Percentiles rank a stretch among this genome's conserved stretches.
Evolutionary conservation across 176 grass and related monocot genomes (phyloP).

Genomic region (Aegilops speltoides): DNA sequence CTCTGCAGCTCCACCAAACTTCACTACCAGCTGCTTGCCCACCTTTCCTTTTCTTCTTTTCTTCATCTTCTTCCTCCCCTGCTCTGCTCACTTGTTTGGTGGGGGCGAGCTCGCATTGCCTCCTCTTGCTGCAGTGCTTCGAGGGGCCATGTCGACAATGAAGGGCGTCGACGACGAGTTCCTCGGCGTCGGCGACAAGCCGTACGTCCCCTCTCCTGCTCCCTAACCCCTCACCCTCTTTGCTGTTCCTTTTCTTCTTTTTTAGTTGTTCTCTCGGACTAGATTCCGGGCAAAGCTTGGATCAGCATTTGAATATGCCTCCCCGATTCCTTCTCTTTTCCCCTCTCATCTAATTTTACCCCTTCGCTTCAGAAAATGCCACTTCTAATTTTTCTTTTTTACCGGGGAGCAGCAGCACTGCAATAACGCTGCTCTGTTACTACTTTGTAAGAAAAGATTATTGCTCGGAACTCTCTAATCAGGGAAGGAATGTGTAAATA

Average conservation of each 20-base stretch:
- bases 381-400: neutral
- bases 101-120: constrained; percentile 10
- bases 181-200: constrained; percentile 66
- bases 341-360: neutral
- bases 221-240: neutral
- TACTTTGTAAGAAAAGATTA: neutral
- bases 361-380: neutral
- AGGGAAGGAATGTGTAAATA: neutral
- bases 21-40: constrained; percentile 36
- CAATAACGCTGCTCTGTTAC: neutral
- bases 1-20: constrained; percentile 31
- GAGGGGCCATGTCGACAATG: constrained; percentile 35
- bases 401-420: neutral
- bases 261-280: constrained; percentile 13
- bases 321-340: neutral
- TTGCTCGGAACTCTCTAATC: constrained; percentile 2
- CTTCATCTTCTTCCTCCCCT: neutral
- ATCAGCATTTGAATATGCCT: constrained; percentile 30
- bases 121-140: neutral
- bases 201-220: constrained; percentile 20
- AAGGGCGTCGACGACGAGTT: constrained; percentile 79
- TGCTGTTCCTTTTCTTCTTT: neutral
- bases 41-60: constrained; percentile 31
- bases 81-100: neutral
- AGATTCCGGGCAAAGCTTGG: constrained; percentile 25